Evolutionary conservation across 257 asterid species (phyloP).

Genomic region (Vinca minor): DNA sequence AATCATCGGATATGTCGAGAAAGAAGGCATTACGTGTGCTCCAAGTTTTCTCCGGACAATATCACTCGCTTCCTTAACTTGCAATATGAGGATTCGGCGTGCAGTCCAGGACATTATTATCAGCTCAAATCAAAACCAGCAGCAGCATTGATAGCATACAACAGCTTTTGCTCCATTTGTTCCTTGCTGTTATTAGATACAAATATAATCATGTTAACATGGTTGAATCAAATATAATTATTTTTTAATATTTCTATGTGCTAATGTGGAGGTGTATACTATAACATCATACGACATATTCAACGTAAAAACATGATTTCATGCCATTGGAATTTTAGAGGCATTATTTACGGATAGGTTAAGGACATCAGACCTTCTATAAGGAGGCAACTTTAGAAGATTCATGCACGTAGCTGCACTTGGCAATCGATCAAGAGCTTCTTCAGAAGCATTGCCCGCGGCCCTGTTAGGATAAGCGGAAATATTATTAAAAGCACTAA

Average conservation of each 20-base stretch:
- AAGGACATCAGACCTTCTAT: conserved; percentile 56
- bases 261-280: too few species aligned
- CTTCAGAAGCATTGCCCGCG: conserved; percentile 84
- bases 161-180: conserved; percentile 78
- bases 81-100: neutral
- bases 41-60: neutral
- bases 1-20: conserved; percentile 1
- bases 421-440: conserved; percentile 80
- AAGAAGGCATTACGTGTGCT: neutral
- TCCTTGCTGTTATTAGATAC: conserved; percentile 53
- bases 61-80: neutral
- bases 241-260: too few species aligned
- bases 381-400: conserved; percentile 94
- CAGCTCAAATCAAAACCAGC: conserved; percentile 97
- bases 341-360: neutral
- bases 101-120: conserved; percentile 21
- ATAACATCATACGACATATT: too few species aligned
- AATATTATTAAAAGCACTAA: neutral
- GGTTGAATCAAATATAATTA: too few species aligned
- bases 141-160: conserved; percentile 78
- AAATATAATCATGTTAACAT: neutral
- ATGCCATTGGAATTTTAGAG: neutral
- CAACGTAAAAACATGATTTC: neutral
- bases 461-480: conserved; percentile 43
- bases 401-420: conserved; percentile 99